Conservation (phyloP, 345 rosid species). For the Limnanthes douglasii region DNA sequence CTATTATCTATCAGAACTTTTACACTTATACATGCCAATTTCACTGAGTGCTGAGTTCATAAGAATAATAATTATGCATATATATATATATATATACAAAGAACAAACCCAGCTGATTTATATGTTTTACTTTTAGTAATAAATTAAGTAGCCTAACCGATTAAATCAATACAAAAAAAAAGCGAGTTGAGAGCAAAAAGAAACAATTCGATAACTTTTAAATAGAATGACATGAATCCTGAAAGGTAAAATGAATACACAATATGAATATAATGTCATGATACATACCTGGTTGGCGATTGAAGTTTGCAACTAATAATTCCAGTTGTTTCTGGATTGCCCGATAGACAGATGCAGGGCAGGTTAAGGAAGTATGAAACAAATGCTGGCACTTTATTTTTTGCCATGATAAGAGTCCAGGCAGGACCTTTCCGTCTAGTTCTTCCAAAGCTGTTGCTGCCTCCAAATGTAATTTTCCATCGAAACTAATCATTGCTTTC, state of each 20-base stretch:
- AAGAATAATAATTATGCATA: too few relatives aligned
- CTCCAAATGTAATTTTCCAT: conserved; percentile 79
- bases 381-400: conserved; percentile 56
- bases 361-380: conserved; percentile 66
- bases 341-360: conserved; percentile 41
- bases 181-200: not conserved
- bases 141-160: too few relatives aligned
- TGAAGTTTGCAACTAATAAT: conserved; percentile 23
- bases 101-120: too few relatives aligned
- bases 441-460: conserved; percentile 91
- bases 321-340: conserved; percentile 47
- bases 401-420: conserved; percentile 71
- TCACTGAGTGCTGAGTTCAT: too few relatives aligned
- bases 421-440: conserved; percentile 49
- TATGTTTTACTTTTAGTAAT: too few relatives aligned
- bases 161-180: too few relatives aligned
- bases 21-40: too few relatives aligned
- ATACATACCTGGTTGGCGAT: conserved; percentile 27
- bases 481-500: conserved; percentile 54
- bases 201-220: not conserved
- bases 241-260: not conserved
- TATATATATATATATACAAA: too few relatives aligned
- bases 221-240: not conserved
- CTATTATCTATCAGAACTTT: too few relatives aligned
- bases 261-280: too few relatives aligned